Evolutionary conservation across 441 rosid genomes (phyloP).

Genomic region (Capsella rubella): DNA sequence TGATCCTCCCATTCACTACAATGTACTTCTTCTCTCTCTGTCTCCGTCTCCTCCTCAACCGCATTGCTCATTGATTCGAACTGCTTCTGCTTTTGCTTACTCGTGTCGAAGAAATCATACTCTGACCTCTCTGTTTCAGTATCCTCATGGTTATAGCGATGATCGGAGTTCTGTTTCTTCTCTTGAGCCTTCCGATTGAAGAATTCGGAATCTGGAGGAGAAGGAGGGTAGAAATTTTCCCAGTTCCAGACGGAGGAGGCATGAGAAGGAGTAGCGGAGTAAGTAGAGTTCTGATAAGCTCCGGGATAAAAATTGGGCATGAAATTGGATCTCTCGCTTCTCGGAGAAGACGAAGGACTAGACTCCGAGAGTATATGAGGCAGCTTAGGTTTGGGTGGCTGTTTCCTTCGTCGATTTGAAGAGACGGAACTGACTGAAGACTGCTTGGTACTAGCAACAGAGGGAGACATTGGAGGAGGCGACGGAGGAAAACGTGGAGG

Average conservation of each 20-base stretch:
- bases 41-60: constrained; percentile 52
- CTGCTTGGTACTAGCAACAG: constrained; percentile 54
- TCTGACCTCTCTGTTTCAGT: constrained; percentile 71
- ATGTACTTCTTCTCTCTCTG: constrained; percentile 91
- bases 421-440: constrained; percentile 42
- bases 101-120: constrained; percentile 64
- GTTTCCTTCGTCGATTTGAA: constrained; percentile 57
- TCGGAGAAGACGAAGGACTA: constrained; percentile 56
- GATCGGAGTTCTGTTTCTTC: constrained; percentile 29
- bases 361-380: constrained; percentile 82
- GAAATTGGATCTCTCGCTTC: constrained; percentile 59
- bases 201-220: constrained; percentile 91
- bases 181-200: constrained; percentile 58
- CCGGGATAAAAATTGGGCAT: constrained; percentile 57
- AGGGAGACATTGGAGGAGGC: constrained; percentile 58
- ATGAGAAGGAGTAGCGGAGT: constrained; percentile 82
- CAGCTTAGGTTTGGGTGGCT: constrained; percentile 49
- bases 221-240: constrained; percentile 94
- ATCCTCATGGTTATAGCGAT: constrained; percentile 44
- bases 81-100: constrained; percentile 38
- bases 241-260: constrained; percentile 94
- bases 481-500: constrained; percentile 45
- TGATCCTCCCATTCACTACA: constrained; percentile 96
- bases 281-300: constrained; percentile 71
- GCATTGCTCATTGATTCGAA: constrained; percentile 23